These are phyloP conservation scores for Arthrocladium fulminans DNA, from an alignment of 2,329 filamentous ascomycete species.

Conservation along the genomic window DNA sequence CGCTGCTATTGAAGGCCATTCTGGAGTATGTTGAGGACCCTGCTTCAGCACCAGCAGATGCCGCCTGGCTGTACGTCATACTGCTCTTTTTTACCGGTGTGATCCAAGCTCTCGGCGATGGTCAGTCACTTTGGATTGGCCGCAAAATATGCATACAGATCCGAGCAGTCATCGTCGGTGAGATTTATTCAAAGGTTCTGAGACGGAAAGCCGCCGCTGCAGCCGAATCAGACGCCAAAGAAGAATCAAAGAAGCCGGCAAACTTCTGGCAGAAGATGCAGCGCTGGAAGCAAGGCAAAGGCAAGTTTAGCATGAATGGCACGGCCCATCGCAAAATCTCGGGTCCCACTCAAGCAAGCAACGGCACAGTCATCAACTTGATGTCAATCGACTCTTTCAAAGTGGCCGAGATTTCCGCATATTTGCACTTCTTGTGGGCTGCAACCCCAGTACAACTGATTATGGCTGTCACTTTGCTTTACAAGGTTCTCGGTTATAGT, in stretches of 20 bases:
- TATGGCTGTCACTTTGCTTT: slow-evolving; percentile 72
- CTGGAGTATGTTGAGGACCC: slow-evolving; percentile 89
- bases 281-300: slow-evolving; percentile 46
- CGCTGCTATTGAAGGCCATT: slow-evolving; percentile 80
- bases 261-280: slow-evolving; percentile 39
- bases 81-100: slow-evolving; percentile 76
- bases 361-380: slow-evolving; percentile 97
- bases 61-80: slow-evolving; percentile 93
- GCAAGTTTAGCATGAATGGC: slow-evolving; percentile 20
- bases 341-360: slow-evolving; percentile 67
- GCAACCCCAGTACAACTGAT: slow-evolving; percentile 80
- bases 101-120: slow-evolving; percentile 71
- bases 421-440: slow-evolving; percentile 92
- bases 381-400: slow-evolving; percentile 99
- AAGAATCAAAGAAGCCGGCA: slow-evolving; percentile 31
- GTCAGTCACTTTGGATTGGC: slow-evolving; percentile 84
- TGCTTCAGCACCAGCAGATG: slow-evolving; percentile 64
- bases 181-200: slow-evolving; percentile 93
- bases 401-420: slow-evolving; percentile 86
- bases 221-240: slow-evolving; percentile 58
- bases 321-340: slow-evolving; percentile 22
- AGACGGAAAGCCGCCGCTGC: slow-evolving; percentile 78
- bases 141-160: slow-evolving; percentile 89
- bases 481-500: slow-evolving; percentile 81
- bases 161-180: slow-evolving; percentile 89